Evolutionary conservation across 2,329 filamentous ascomycete genomes (phyloP).

Genomic region (Neoarthrinium moseri): DNA sequence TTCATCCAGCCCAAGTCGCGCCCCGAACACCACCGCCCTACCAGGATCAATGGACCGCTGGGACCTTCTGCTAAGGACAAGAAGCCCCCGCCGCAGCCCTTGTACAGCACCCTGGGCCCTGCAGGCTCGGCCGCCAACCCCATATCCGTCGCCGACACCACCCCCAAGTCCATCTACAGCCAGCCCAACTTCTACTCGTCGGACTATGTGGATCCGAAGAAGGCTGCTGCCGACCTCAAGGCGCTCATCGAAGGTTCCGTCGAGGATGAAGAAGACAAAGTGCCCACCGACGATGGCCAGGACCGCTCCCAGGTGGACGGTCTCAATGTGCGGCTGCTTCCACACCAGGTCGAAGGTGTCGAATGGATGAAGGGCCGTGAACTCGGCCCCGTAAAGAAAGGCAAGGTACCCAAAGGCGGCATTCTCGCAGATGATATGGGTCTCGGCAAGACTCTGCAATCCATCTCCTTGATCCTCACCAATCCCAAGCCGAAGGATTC

Average conservation of each 20-base stretch:
- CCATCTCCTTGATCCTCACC: slow-evolving; percentile 81
- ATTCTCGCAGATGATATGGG: slow-evolving; percentile 98
- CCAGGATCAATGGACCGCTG: slow-evolving; percentile 45
- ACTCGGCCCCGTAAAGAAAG: slow-evolving; percentile 79
- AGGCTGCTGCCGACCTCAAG: slow-evolving; percentile 76
- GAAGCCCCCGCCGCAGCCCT: slow-evolving; percentile 42
- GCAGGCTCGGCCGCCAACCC: slow-evolving; percentile 26
- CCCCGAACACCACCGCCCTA: slow-evolving; percentile 56
- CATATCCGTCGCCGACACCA: slow-evolving; percentile 22
- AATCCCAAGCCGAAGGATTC: slow-evolving; percentile 67
- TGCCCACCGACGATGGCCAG: slow-evolving; percentile 45
- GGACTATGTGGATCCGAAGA: slow-evolving; percentile 67
- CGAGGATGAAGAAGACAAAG: slow-evolving; percentile 63
- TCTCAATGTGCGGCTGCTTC: slow-evolving; percentile 82
- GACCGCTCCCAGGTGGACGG: slow-evolving; percentile 69
- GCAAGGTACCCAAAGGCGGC: slow-evolving; percentile 81
- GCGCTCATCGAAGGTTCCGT: slow-evolving; percentile 79
- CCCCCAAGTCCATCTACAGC: slow-evolving; percentile 29
- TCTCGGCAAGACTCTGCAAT: slow-evolving; percentile 93
- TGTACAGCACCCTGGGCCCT: slow-evolving; percentile 45
- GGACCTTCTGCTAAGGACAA: slow-evolving; percentile 46
- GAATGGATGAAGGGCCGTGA: slow-evolving; percentile 95
- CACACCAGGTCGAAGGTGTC: slow-evolving; percentile 91
- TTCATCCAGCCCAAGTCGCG: slow-evolving; percentile 55
- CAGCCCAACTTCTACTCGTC: slow-evolving; percentile 41